Conservation (phyloP, 257 asterid genomes). For the Vinca minor region DNA sequence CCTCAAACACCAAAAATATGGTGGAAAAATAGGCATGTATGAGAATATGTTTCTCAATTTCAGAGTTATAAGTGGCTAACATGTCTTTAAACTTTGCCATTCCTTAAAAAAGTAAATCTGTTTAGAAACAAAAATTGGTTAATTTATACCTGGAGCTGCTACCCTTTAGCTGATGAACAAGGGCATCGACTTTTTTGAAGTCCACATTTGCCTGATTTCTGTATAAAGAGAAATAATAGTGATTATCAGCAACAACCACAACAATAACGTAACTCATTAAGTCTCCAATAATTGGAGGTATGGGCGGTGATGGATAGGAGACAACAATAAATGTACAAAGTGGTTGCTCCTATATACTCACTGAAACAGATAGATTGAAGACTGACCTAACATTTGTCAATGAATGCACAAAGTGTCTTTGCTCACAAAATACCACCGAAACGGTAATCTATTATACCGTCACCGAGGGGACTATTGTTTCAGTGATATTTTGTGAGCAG, state of each 20-base stretch:
- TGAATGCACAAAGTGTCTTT: too few relatives aligned
- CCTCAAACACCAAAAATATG: not conserved
- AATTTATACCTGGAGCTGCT: conserved; percentile 77
- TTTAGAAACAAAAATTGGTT: not conserved
- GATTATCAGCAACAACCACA: not conserved
- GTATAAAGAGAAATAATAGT: conserved; percentile 8
- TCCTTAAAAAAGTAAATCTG: not conserved
- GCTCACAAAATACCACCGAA: too few relatives aligned
- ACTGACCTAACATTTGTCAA: too few relatives aligned
- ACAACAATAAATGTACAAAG: too few relatives aligned
- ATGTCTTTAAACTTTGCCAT: not conserved
- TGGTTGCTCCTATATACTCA: too few relatives aligned
- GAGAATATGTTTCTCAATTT: not conserved
- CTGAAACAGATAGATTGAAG: too few relatives aligned
- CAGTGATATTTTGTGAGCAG: too few relatives aligned
- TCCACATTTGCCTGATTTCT: conserved; percentile 60
- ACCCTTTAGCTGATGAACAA: conserved; percentile 85
- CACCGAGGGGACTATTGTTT: too few relatives aligned
- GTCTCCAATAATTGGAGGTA: too few relatives aligned
- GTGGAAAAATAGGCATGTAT: not conserved
- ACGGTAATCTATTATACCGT: too few relatives aligned
- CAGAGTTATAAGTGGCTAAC: not conserved
- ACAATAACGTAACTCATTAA: too few relatives aligned
- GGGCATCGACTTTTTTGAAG: conserved; percentile 70
- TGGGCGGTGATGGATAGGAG: too few relatives aligned